These are phyloP conservation scores for Flaveria robusta DNA, from an alignment of 129 eudicot species.

Conservation along the genomic window DNA sequence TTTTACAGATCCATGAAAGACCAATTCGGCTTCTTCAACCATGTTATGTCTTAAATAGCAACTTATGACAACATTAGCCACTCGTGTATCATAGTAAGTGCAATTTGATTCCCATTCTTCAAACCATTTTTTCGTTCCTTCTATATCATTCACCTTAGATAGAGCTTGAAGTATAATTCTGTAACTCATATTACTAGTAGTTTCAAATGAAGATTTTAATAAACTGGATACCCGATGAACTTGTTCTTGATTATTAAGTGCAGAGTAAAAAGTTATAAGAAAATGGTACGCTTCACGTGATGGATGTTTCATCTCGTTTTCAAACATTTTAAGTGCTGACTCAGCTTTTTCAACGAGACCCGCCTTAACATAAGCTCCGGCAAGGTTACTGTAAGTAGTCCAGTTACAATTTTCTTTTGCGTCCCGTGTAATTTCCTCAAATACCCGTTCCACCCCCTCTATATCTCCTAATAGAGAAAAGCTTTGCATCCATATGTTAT, in stretches of 20 bases:
- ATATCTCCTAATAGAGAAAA: conserved; percentile 53
- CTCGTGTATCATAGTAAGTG: conserved; percentile 49
- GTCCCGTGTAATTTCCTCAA: conserved; percentile 53
- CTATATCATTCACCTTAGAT: conserved; percentile 48
- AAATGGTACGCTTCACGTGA: conserved; percentile 53
- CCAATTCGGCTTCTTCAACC: conserved; percentile 63
- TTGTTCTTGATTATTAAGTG: conserved; percentile 42
- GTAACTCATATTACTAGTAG: conserved; percentile 45
- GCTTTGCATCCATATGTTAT: conserved; percentile 63
- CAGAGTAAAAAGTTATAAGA: conserved; percentile 59
- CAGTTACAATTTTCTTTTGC: conserved; percentile 44
- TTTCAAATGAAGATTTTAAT: conserved; percentile 50
- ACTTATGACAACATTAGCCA: conserved; percentile 44
- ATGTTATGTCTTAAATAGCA: conserved; percentile 47
- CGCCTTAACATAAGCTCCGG: conserved; percentile 52
- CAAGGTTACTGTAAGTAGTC: conserved; percentile 71
- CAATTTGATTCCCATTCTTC: conserved; percentile 75
- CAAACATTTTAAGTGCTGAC: conserved; percentile 54
- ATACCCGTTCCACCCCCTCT: conserved; percentile 72
- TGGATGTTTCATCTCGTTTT: conserved; percentile 39
- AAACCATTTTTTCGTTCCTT: conserved; percentile 47
- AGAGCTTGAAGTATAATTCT: conserved; percentile 63
- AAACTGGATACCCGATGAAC: conserved; percentile 59
- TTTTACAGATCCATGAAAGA: conserved; percentile 38
- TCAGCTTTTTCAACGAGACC: conserved; percentile 62